Conservation (phyloP, 148 eudicot genomes). For the Rheum nobile region DNA sequence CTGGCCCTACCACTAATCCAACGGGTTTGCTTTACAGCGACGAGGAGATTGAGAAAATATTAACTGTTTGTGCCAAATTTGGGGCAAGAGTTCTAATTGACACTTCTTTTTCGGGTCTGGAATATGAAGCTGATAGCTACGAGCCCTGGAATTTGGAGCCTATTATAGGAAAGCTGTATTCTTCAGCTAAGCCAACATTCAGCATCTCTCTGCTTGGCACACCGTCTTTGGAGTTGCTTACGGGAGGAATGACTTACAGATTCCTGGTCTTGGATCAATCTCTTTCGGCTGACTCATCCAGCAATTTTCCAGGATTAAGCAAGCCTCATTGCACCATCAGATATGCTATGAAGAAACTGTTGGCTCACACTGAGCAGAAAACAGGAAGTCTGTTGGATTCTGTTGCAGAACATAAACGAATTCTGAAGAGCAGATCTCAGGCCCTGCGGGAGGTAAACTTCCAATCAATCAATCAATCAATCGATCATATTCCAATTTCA, state of each 20-base stretch:
- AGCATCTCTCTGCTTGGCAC: constrained; percentile 76
- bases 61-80: constrained; percentile 64
- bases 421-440: constrained; percentile 47
- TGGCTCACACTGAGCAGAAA: constrained; percentile 53
- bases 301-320: constrained; percentile 61
- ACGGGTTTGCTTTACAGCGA: constrained; percentile 75
- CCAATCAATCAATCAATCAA: not conserved
- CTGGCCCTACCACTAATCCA: constrained; percentile 86
- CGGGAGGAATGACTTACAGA: constrained; percentile 82
- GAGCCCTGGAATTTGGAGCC: constrained; percentile 66
- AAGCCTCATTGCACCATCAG: constrained; percentile 77
- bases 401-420: constrained; percentile 41
- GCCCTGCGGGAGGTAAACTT: constrained; percentile 59
- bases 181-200: constrained; percentile 36
- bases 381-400: constrained; percentile 28
- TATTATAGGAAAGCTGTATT: constrained; percentile 35
- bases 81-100: constrained; percentile 85
- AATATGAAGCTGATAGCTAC: constrained; percentile 36
- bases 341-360: constrained; percentile 75
- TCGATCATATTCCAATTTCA: not conserved
- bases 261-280: constrained; percentile 59
- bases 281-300: constrained; percentile 42
- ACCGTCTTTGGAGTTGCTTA: constrained; percentile 64
- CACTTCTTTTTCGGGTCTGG: constrained; percentile 82
- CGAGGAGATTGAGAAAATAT: constrained; percentile 55